phyloP scores from a whole-genome alignment of 2,329 filamentous ascomycete genomes.

The Ceratocystis alfenasii region DNA sequence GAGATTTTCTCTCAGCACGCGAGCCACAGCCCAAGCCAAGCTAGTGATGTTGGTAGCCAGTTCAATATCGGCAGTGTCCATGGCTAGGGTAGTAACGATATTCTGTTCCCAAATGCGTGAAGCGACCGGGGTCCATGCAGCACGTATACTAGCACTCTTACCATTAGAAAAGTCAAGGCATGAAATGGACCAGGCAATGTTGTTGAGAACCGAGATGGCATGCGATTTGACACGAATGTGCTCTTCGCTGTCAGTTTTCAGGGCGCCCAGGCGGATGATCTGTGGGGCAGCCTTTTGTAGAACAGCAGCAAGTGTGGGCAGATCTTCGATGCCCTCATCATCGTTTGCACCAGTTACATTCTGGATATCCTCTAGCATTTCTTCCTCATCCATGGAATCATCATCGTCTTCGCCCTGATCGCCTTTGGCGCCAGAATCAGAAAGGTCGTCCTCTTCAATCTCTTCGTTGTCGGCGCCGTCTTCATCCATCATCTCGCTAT shows the following conservation, averaged over 20 bases:
- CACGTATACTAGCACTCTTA: slow-evolving; percentile 41
- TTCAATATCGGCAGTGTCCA: slow-evolving; percentile 49
- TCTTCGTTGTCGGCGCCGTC: slow-evolving; percentile 29
- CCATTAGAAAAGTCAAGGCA: slow-evolving; percentile 46
- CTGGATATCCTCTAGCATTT: slow-evolving; percentile 53
- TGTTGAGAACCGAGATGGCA: slow-evolving; percentile 51
- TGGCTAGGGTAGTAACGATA: slow-evolving; percentile 45
- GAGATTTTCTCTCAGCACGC: slow-evolving; percentile 33
- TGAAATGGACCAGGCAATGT: slow-evolving; percentile 55
- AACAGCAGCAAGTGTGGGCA: slow-evolving; percentile 42
- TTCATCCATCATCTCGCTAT: slow-evolving; percentile 28
- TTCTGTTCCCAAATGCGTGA: slow-evolving; percentile 46
- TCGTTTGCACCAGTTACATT: slow-evolving; percentile 42
- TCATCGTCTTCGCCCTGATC: slow-evolving; percentile 32
- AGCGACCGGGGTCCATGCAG: slow-evolving; percentile 43
- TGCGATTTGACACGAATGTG: slow-evolving; percentile 38
- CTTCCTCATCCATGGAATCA: slow-evolving; percentile 45
- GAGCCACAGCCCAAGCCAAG: slow-evolving; percentile 53
- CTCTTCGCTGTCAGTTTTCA: slow-evolving; percentile 33
- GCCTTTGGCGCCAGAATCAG: slow-evolving; percentile 30
- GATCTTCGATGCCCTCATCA: slow-evolving; percentile 35
- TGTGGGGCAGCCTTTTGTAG: slow-evolving; percentile 37
- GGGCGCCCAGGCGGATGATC: slow-evolving; percentile 37
- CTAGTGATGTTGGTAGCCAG: slow-evolving; percentile 53
- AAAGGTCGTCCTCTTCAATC: slow-evolving; percentile 30